Evolutionary conservation across 352 stramenopile species (phyloP), one percentile per base, ranked within the genome.

Genomic region (Globisporangium heterothallicum): DNA sequence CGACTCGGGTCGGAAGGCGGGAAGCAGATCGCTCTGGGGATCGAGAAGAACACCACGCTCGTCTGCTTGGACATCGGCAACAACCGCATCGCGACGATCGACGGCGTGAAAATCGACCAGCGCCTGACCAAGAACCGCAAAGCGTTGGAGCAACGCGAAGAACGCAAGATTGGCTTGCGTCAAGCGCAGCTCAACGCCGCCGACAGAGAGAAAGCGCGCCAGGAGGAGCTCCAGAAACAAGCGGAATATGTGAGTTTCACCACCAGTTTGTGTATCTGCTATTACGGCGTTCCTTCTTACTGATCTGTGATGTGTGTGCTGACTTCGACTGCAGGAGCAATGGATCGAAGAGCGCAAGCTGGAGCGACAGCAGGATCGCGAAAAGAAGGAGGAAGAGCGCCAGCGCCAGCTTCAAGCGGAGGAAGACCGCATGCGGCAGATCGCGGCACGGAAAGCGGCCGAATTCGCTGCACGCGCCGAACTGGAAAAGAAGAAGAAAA

Each of bases 401-500:
- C 70, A 76, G 26, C 72, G 80, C 18, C 56, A 67, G n/a, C 50
- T 74, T 25, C 66, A 78, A 50, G 34, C 70, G 4, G 78, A 89
- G 34, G 78, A 92, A 18, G 78, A 92, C 59, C 72, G 76, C 1
- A 55, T 72, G 46, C 78, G 81, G 16, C 81, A 92, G 44, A 16
- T 86, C 21, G 74, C 81, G 8, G 77, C 69, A 36, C 72, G 81
- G 27, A 89, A 88, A 50, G 78, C 78, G 19, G 70, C 72, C 48
- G 81, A 89, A 53, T 86, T 85, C 36, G 72, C 77, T 4, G 81
- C 76, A n/a, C 70, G 74, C 38, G 63, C 68, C 4, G 80, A 92
- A 59, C 69, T 92, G 51, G 80, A 92, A 36, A 87, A 87, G 66
- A 89, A 88, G 64, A 88, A 88, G 53, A 87, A 87, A 65, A 87